Evolutionary conservation across 108 stramenopile genomes (phyloP).

Genomic region (Cyclotella distinguenda): DNA sequence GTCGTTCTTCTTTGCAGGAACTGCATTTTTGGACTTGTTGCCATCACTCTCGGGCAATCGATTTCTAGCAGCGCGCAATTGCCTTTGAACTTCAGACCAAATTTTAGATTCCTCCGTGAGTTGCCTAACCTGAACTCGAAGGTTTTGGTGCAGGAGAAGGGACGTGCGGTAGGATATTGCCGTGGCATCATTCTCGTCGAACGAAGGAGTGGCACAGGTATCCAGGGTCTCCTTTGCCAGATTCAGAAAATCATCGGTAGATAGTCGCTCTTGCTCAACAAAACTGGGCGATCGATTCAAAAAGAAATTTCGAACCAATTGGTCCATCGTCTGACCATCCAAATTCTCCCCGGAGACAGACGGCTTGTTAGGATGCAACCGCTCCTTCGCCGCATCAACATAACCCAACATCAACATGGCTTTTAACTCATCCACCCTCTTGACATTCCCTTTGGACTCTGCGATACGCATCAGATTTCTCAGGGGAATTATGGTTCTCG

Average conservation of each 20-base stretch:
- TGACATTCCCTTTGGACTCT: slow-evolving; percentile 50
- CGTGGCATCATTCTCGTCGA: not conserved
- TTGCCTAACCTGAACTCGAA: slow-evolving; percentile 14
- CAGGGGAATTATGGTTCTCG: slow-evolving; percentile 48
- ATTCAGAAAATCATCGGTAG: not conserved
- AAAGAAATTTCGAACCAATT: slow-evolving; percentile 17
- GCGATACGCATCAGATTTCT: slow-evolving; percentile 62
- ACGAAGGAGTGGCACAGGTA: not conserved
- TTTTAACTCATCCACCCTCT: slow-evolving; percentile 53
- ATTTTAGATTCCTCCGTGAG: slow-evolving; percentile 18
- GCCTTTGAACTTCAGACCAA: slow-evolving; percentile 23
- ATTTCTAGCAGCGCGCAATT: slow-evolving; percentile 21
- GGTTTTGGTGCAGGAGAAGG: slow-evolving; percentile 5
- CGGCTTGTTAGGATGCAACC: slow-evolving; percentile 4
- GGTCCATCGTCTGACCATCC: slow-evolving; percentile 2
- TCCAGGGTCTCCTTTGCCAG: not conserved
- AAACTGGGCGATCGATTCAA: not conserved
- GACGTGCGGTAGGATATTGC: too few relatives aligned
- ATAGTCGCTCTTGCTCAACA: not conserved
- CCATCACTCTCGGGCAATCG: slow-evolving; percentile 26
- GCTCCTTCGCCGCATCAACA: slow-evolving; percentile 21
- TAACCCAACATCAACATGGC: slow-evolving; percentile 45
- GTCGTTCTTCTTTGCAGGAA: not conserved
- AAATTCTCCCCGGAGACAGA: slow-evolving; percentile 1
- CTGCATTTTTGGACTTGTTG: not conserved